Conservation (phyloP, 2,329 filamentous ascomycete species). For the Didymella pomorum region DNA sequence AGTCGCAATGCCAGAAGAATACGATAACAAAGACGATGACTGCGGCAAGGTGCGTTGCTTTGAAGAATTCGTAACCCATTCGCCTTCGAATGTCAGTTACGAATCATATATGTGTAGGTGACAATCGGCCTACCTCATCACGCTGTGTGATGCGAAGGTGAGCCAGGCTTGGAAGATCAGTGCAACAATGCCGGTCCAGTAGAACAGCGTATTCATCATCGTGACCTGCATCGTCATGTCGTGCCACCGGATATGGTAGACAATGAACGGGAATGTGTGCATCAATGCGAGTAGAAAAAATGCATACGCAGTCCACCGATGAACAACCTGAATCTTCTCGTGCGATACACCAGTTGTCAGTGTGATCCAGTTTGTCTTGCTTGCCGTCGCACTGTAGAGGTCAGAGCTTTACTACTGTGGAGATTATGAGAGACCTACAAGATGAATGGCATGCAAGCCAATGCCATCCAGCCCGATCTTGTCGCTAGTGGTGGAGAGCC, state of each 20-base stretch:
- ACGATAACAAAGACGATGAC: conserved; percentile 65
- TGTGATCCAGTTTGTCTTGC: conserved; percentile 66
- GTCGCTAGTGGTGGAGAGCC: conserved; percentile 43
- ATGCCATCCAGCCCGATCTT: conserved; percentile 40
- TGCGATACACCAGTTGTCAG: conserved; percentile 63
- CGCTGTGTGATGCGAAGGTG: conserved; percentile 62
- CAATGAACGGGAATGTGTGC: conserved; percentile 68
- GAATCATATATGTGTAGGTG: no score
- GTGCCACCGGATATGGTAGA: conserved; percentile 59
- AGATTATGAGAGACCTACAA: conserved; percentile 22
- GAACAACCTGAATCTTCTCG: conserved; percentile 61
- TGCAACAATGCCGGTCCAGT: conserved; percentile 65
- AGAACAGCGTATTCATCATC: conserved; percentile 50
- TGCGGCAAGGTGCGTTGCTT: conserved; percentile 62
- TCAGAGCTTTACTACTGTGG: not conserved
- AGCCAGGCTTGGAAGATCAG: conserved; percentile 63
- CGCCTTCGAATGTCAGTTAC: conserved; percentile 50
- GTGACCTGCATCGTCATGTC: conserved; percentile 57
- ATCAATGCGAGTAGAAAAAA: conserved; percentile 65
- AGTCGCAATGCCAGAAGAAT: conserved; percentile 69
- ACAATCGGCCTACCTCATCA: conserved; percentile 54
- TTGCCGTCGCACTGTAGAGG: conserved; percentile 52
- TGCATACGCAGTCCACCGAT: conserved; percentile 48
- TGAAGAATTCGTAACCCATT: conserved; percentile 68
- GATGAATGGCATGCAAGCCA: conserved; percentile 42